Base-by-base conservation (phyloP, 78 protist species). In the Polysphondylium violaceum region DNA sequence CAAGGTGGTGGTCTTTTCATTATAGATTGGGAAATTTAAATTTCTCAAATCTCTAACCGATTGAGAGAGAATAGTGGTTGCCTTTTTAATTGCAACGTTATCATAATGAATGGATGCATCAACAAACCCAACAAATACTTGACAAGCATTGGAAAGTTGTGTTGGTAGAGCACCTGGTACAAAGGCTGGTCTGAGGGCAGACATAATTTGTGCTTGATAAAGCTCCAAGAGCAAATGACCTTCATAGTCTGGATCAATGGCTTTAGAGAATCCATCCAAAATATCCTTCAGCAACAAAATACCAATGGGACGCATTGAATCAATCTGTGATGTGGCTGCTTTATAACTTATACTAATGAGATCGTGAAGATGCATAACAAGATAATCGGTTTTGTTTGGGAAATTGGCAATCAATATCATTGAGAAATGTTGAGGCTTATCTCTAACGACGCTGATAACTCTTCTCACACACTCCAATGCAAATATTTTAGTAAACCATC, bases 151-250 rank as follows among this genome's bases (percentile, higher is more conserved):
- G 1, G 91, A 83, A 5, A 83, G 60, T 29, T 64, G 93, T 2
- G 79, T 74, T 35, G 93, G 93, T 41, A 63, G 56, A 19, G 85
- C 76, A 59, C 81, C 87, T 2, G 94, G 61, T 11, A 77, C n/a
- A 36, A 88, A 88, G 27, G 94, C 87, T 9, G 94, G 94, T 43
- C 94, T 51, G 2, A 88, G 78, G 7, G 94, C 86, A 23, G 94
- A 88, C 87, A 88, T 78, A 19, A 88, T 78, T 35, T 88, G 94
- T 12, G 94, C 94, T 88, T 88, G 94, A 38, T 88, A 88, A 19
- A 78, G 76, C 9, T 88, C 94, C 12, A 88, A 61, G 9, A 88
- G 50, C 9, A 78, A 74, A 88, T 88, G 94, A 50, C 94, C 94
- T 35, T 76, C 94, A 53, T 88, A 88, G 44, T 88, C 94, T 44